These are phyloP conservation scores for Xylaria palmicola DNA, from an alignment of 495 filamentous ascomycete genomes.

Conservation along the genomic window DNA sequence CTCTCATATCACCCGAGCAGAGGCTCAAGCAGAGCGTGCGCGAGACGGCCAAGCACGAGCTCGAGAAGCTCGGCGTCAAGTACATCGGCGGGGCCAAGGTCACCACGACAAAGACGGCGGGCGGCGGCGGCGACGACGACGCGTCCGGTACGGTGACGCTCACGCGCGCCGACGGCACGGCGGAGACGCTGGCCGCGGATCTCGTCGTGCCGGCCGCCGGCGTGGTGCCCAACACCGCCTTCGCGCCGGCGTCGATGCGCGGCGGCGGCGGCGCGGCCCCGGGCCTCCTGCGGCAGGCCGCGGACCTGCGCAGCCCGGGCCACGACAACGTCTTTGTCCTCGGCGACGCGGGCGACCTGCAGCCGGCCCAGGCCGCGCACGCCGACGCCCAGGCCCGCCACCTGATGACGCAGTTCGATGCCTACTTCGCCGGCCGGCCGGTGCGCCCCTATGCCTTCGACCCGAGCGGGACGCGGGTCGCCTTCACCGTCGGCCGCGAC, in stretches of 20 bases:
- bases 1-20: too few species aligned
- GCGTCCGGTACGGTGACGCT: constrained; percentile 22
- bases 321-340: constrained; percentile 40
- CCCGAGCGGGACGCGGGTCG: constrained; percentile 19
- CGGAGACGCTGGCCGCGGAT: constrained; percentile 34
- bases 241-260: constrained; percentile 33
- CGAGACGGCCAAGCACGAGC: constrained; percentile 27
- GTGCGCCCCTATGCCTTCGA: constrained; percentile 22
- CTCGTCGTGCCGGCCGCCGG: constrained; percentile 46
- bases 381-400: constrained; percentile 21
- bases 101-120: not conserved
- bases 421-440: constrained; percentile 17
- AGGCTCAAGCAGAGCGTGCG: constrained; percentile 24
- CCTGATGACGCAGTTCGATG: constrained; percentile 30
- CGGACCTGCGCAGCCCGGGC: constrained; percentile 34
- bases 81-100: constrained; percentile 12
- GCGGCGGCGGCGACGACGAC: constrained; percentile 16
- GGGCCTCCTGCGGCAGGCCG: constrained; percentile 32
- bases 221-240: constrained; percentile 42
- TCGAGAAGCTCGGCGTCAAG: constrained; percentile 36
- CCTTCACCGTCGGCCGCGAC: constrained; percentile 32
- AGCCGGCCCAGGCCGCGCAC: constrained; percentile 23
- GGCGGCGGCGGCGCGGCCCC: constrained; percentile 30
- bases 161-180: constrained; percentile 20
- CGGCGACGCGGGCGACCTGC: constrained; percentile 39